A percentile compares a stretch with the other conserved stretches of the same genome.
Evolutionary conservation across 169 alveolate genomes (phyloP).

Genomic region (Plasmodium inui): DNA sequence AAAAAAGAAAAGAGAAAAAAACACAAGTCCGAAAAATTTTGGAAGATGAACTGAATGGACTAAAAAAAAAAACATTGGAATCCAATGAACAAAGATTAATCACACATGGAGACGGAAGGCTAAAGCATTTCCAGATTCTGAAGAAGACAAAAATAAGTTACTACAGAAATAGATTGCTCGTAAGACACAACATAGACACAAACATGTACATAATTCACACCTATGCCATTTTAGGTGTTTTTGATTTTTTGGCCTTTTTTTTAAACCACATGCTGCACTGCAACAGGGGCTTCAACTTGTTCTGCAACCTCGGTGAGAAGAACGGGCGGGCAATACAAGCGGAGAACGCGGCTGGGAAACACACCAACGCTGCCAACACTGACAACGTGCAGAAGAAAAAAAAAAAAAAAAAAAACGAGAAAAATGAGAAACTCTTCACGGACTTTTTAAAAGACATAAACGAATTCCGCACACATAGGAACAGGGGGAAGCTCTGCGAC

Average conservation of each 20-base stretch:
- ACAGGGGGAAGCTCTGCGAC: not conserved
- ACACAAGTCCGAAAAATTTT: not conserved
- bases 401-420: constrained; percentile 23
- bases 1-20: constrained; percentile 30
- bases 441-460: constrained; percentile 40
- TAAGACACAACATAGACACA: constrained; percentile 49
- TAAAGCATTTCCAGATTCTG: constrained; percentile 35
- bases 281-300: constrained; percentile 55
- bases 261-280: constrained; percentile 44
- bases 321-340: not conserved
- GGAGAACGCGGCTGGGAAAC: not conserved
- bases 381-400: not conserved
- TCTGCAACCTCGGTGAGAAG: constrained; percentile 26
- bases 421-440: constrained; percentile 44
- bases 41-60: constrained; percentile 20
- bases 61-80: not conserved
- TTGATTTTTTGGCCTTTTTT: constrained; percentile 36
- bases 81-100: not conserved
- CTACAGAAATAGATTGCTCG: constrained; percentile 38
- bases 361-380: not conserved
- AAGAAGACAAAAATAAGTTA: constrained; percentile 19
- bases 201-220: constrained; percentile 51
- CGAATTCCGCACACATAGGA: constrained; percentile 7
- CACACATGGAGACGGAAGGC: constrained; percentile 1
- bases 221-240: constrained; percentile 11